Conservation (phyloP, 2,329 filamentous ascomycete species). For the Exophiala phaeomuriformis region DNA sequence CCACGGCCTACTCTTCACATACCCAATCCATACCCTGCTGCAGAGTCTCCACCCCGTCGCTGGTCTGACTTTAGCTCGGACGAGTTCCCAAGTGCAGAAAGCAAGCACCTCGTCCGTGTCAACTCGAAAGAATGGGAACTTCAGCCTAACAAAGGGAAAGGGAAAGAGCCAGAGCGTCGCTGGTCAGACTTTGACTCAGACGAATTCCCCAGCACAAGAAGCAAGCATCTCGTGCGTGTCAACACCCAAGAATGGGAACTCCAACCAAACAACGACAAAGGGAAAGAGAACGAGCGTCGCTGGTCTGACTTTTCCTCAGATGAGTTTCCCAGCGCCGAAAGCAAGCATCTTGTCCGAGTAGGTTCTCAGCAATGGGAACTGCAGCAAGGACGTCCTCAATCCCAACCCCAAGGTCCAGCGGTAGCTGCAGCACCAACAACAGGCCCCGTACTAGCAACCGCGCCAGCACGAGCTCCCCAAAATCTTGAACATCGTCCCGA, state of each 20-base stretch:
- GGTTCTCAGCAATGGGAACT: constrained; percentile 2
- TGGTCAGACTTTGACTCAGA: constrained; percentile 5
- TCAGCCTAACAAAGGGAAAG: background rate
- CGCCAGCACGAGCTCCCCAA: background rate
- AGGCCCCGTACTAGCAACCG: background rate
- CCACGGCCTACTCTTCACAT: too few relatives aligned
- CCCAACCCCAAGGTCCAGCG: background rate
- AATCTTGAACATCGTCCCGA: background rate
- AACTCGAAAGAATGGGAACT: too few relatives aligned
- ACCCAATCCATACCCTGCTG: too few relatives aligned
- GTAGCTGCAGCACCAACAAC: background rate
- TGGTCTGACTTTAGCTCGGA: too few relatives aligned
- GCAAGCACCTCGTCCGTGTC: too few relatives aligned
- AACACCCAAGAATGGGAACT: background rate
- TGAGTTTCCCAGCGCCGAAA: background rate
- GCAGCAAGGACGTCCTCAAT: background rate
- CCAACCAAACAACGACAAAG: background rate
- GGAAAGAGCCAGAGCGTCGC: background rate
- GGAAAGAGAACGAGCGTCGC: background rate
- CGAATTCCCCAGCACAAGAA: background rate
- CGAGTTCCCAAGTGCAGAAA: too few relatives aligned
- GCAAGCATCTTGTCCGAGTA: background rate
- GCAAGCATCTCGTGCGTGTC: background rate
- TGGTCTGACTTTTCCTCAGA: background rate
- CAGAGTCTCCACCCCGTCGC: too few relatives aligned